Base-by-base conservation (phyloP, 2,329 filamentous ascomycete species). In the Claviceps sp. region DNA sequence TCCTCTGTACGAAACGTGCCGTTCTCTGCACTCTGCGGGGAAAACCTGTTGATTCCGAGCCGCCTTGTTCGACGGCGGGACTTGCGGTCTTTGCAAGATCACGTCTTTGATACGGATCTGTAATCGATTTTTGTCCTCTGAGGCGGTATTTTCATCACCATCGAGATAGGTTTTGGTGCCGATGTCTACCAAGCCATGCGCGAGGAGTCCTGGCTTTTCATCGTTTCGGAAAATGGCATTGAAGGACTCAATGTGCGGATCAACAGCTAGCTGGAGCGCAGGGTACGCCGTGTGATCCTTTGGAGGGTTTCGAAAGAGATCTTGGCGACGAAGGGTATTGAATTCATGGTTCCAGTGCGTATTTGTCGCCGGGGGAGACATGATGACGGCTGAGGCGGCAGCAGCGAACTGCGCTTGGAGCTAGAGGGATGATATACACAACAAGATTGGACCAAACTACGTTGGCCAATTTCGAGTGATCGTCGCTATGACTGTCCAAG, bases 161-260 rank as follows among this genome's bases (percentile, higher is more conserved):
- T 98, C 93, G 48, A 95, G 79, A 63, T 86, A 95, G 4, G 80
- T 80, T 70, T 91, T 94, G 57, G 81, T 85, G 62, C 91, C 93
- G 70, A 98, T 97, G 65, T 98, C 93, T 63, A 79, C 81, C 55
- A 97, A 67, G 13, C 78, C 89, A 57, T 88, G 82, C 48, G 85
- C 79, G 51, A 98, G 63, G 53, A 82, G 65, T 44, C 73, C 68
- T 14, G 65, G 66, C 57, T 67, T 70, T 48, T 86, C 88, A 67
- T 84, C 77, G 53, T 77, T 74, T 37, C 82, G 79, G 65, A 96
- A 94, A 47, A 97, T 76, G 50, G 83, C 83, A 73, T 98, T 95
- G 79, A 96, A 98, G 6, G 93, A 93, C 63, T 96, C 84, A 61
- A 97, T 85, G 68, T 98, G 93, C 48, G 93, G 93, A 58, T 86